A percentile compares a stretch with the other conserved stretches of the same genome.
phyloP scores from a whole-genome alignment of 2,329 filamentous ascomycete species.

The Stachybotrys chlorohalonatus region DNA sequence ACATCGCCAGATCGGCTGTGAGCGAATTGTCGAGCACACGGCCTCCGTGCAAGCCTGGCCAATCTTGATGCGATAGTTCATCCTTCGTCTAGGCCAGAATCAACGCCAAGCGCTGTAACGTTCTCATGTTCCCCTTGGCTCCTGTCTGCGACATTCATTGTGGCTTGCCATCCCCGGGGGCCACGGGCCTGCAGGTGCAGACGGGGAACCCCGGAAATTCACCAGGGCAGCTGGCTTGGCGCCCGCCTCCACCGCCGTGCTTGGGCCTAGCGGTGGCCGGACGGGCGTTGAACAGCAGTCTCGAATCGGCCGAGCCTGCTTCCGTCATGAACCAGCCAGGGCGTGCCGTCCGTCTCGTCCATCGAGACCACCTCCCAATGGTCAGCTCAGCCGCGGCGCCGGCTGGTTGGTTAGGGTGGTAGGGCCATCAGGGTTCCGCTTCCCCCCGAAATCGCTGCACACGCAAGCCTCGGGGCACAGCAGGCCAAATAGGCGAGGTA shows the following conservation, averaged over 20 bases:
- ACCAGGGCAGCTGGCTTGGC: background rate
- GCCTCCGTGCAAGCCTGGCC: too few species aligned
- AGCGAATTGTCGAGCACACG: too few species aligned
- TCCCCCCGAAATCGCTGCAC: background rate
- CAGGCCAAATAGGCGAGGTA: background rate
- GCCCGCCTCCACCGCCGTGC: background rate
- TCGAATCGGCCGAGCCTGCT: background rate
- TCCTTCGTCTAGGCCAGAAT: background rate
- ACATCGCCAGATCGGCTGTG: too few species aligned
- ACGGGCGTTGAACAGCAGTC: background rate
- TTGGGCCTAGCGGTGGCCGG: background rate
- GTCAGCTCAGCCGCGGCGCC: background rate
- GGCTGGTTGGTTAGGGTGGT: background rate
- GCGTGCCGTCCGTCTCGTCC: background rate
- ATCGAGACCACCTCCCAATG: background rate
- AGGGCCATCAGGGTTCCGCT: background rate
- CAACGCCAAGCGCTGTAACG: background rate
- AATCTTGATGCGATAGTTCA: background rate
- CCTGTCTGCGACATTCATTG: background rate
- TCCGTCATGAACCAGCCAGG: background rate
- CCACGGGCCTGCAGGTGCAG: background rate
- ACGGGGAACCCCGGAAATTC: background rate
- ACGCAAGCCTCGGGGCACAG: background rate
- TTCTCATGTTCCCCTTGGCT: background rate
- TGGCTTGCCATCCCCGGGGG: background rate